These are phyloP conservation scores for Pichia insulana DNA, from an alignment of 805 yeast species.

Conservation along the genomic window DNA sequence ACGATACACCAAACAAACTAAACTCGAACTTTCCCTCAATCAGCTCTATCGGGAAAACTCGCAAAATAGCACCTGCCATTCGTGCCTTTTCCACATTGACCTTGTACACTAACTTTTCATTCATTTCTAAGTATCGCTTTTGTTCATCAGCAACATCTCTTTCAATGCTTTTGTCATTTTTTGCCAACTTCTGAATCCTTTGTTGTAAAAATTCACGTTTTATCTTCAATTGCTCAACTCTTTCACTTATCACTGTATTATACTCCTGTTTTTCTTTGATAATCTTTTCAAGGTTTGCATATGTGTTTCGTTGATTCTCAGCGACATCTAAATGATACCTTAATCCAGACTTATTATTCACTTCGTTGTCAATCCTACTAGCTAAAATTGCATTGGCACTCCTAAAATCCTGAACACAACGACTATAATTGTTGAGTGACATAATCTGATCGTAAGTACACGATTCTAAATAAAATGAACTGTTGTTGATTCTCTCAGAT, in stretches of 20 bases:
- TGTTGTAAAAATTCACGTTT: not conserved
- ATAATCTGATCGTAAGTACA: constrained; percentile 34
- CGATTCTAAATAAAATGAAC: constrained; percentile 16
- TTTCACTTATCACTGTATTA: not conserved
- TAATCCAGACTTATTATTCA: not conserved
- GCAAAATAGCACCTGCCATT: constrained; percentile 17
- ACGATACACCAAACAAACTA: constrained; percentile 25
- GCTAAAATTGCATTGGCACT: constrained; percentile 13
- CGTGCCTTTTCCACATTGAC: constrained; percentile 20
- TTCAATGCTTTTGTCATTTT: not conserved
- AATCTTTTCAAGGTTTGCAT: too few relatives aligned
- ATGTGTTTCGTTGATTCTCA: not conserved
- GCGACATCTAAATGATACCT: not conserved
- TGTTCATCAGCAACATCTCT: not conserved
- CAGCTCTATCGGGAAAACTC: constrained; percentile 27
- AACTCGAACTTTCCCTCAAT: constrained; percentile 21
- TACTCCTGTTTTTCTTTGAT: not conserved
- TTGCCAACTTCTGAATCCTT: not conserved
- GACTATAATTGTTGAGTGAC: constrained; percentile 32
- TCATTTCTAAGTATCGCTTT: not conserved
- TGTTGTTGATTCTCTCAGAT: not conserved
- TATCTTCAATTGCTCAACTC: not conserved
- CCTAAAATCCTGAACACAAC: constrained; percentile 29
- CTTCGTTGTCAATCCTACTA: not conserved
- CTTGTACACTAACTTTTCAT: constrained; percentile 1